A percentile compares a stretch with the other conserved stretches of the same genome.
These are phyloP conservation scores for Polyporus arcularius DNA, from an alignment of 768 basidiomycete species.

Conservation along the genomic window DNA sequence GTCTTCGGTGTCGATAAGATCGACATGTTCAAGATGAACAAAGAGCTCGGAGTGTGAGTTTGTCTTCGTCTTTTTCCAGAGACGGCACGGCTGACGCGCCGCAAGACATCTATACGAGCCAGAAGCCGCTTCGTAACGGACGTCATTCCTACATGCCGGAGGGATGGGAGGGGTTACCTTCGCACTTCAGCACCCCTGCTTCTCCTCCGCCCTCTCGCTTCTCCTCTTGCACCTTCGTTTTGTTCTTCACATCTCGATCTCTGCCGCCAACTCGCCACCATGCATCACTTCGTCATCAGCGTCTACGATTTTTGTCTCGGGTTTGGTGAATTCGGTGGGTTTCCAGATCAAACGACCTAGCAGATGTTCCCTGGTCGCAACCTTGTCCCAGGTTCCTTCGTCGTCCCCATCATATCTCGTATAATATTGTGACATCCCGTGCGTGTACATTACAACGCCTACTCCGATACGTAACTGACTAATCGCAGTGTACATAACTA, in stretches of 20 bases:
- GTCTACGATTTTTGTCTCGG: no score
- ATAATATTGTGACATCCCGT: neutral
- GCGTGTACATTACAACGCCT: neutral
- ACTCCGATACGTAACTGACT: neutral
- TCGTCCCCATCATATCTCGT: neutral
- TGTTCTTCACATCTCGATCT: no score
- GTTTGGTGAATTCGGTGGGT: no score
- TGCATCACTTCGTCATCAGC: no score
- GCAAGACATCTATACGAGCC: constrained; percentile 24
- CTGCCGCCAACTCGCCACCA: no score
- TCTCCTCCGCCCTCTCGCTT: neutral
- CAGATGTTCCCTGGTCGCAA: no score
- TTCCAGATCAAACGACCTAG: no score
- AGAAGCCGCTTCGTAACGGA: neutral
- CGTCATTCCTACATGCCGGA: neutral
- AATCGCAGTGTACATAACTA: neutral
- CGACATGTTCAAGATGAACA: constrained; percentile 96
- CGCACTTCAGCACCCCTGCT: neutral
- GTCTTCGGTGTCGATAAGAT: constrained; percentile 83
- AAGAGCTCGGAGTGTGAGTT: constrained; percentile 74
- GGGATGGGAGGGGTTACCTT: neutral
- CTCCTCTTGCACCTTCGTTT: neutral
- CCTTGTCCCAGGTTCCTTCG: no score
- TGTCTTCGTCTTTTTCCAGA: neutral
- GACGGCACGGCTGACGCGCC: neutral